These are phyloP conservation scores for Closterium sp. DNA, from an alignment of 139 green algal genomes.

Conservation along the genomic window DNA sequence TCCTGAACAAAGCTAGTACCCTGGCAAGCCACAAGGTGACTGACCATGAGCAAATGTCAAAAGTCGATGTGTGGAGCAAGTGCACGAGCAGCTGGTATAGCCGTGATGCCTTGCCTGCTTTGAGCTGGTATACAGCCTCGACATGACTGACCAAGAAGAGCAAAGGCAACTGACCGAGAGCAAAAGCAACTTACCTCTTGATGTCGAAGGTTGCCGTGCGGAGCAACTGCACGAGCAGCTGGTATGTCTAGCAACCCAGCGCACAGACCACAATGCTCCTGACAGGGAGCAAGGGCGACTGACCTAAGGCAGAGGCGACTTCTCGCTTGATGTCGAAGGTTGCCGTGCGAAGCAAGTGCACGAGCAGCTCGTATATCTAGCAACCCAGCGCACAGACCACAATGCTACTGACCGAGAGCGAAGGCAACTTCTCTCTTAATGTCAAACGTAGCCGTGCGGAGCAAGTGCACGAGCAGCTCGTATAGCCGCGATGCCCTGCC, in stretches of 20 bases:
- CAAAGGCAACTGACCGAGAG: too few species aligned
- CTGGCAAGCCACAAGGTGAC: background rate
- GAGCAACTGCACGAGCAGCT: constrained; percentile 34
- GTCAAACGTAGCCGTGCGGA: constrained; percentile 22
- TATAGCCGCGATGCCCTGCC: background rate
- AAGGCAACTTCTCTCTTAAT: constrained; percentile 44
- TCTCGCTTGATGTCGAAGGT: constrained; percentile 47
- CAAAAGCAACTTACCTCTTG: constrained; percentile 35
- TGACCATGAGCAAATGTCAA: constrained; percentile 48
- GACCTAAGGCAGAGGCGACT: constrained; percentile 1
- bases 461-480: constrained; percentile 26
- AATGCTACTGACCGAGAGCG: constrained; percentile 25
- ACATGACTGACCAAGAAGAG: too few species aligned
- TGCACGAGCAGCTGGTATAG: constrained; percentile 13
- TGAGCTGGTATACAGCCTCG: too few species aligned
- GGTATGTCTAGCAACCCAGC: constrained; percentile 27
- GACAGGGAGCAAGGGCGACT: too few species aligned
- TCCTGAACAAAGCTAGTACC: too few species aligned
- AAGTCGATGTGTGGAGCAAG: background rate
- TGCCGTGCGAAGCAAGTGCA: constrained; percentile 15
- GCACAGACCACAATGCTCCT: too few species aligned
- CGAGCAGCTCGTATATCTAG: constrained; percentile 23
- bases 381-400: constrained; percentile 30
- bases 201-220: constrained; percentile 23
- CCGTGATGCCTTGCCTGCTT: background rate